Conservation (phyloP, 23 red algal species). For the Porphyridium purpureum region DNA sequence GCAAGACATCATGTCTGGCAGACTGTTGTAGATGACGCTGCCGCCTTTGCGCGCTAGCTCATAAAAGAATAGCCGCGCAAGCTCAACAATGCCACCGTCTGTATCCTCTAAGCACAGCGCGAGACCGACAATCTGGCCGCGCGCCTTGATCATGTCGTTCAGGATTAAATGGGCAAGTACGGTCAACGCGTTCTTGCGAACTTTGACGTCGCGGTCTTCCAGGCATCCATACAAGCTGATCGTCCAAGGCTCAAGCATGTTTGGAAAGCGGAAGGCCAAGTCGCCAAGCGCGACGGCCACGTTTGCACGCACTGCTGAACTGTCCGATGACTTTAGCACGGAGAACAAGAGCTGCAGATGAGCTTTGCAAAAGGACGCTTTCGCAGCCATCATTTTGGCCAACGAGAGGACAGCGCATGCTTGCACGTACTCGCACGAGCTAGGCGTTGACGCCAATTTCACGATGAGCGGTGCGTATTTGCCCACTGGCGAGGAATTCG, state of each 20-base stretch:
- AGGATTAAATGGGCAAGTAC: slow-evolving; percentile 67
- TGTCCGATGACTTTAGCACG: slow-evolving; percentile 14
- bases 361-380: slow-evolving; percentile 42
- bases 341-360: slow-evolving; percentile 39
- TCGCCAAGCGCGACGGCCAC: slow-evolving; percentile 60
- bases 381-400: slow-evolving; percentile 50
- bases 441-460: slow-evolving; percentile 16
- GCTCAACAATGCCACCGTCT: slow-evolving; percentile 32
- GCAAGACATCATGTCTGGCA: slow-evolving; percentile 73
- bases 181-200: slow-evolving; percentile 64
- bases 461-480: slow-evolving; percentile 16
- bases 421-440: slow-evolving; percentile 10
- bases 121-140: slow-evolving; percentile 62
- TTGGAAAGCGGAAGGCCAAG: slow-evolving; percentile 69
- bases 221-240: slow-evolving; percentile 39
- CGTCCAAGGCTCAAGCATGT: slow-evolving; percentile 82
- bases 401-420: slow-evolving; percentile 40
- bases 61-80: slow-evolving; percentile 57
- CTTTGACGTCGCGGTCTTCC: slow-evolving; percentile 25
- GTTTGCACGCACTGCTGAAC: slow-evolving; percentile 46
- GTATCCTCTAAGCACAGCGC: slow-evolving; percentile 50
- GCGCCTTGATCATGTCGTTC: slow-evolving; percentile 92
- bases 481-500: slow-evolving; percentile 21
- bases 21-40: slow-evolving; percentile 60
- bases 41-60: slow-evolving; percentile 46